phyloP scores from a whole-genome alignment of 257 asterid species.

The Asclepias syriaca region DNA sequence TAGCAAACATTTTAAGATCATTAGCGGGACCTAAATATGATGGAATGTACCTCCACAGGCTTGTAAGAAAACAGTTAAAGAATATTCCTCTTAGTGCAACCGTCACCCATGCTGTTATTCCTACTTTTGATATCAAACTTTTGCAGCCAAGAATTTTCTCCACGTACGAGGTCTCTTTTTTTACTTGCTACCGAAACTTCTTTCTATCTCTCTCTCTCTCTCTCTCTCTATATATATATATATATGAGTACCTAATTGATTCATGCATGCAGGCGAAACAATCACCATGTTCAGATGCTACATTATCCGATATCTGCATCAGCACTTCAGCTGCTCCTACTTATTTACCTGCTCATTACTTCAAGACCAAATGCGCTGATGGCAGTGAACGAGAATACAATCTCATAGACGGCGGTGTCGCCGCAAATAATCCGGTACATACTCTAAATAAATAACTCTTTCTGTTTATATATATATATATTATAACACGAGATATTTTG shows the following conservation, averaged over 20 bases:
- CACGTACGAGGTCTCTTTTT: slow-evolving; percentile 1
- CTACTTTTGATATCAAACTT: slow-evolving; percentile 18
- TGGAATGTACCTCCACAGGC: slow-evolving; percentile 24
- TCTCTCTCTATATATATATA: no score
- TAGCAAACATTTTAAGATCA: neutral
- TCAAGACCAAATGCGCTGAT: slow-evolving; percentile 18
- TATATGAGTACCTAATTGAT: no score
- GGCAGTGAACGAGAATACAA: slow-evolving; percentile 35
- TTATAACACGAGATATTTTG: no score
- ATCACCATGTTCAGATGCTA: slow-evolving; percentile 38
- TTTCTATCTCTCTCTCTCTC: no score
- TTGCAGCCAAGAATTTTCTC: slow-evolving; percentile 32
- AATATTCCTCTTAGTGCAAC: slow-evolving; percentile 9
- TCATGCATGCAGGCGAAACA: slow-evolving; percentile 29
- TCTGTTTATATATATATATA: no score
- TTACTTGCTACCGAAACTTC: no score
- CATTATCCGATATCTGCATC: slow-evolving; percentile 53
- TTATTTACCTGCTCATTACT: slow-evolving; percentile 50
- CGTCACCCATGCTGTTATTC: slow-evolving; percentile 15
- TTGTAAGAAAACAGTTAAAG: slow-evolving; percentile 10
- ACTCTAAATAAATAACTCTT: neutral
- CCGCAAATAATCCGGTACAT: slow-evolving; percentile 67
- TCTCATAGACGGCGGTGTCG: slow-evolving; percentile 60
- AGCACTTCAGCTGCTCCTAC: slow-evolving; percentile 69
- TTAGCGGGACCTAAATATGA: slow-evolving; percentile 10